Conservation (phyloP, 2,329 filamentous ascomycete genomes). For the Plectosphaerella sp. region DNA sequence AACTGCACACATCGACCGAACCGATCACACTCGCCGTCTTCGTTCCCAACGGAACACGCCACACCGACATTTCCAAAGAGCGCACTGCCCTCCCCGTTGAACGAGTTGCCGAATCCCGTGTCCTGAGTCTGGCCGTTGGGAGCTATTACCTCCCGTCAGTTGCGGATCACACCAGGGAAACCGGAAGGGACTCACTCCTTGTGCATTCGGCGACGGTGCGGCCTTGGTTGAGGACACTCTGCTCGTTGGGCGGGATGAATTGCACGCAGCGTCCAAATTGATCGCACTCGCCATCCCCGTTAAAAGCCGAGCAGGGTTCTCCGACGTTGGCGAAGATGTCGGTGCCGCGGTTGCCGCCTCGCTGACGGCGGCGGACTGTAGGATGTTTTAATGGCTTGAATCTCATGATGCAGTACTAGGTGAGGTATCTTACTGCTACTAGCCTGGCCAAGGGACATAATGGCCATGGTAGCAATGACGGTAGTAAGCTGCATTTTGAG, state of each 20-base stretch:
- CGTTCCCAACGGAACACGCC: slow-evolving; percentile 4
- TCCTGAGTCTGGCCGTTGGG: neutral
- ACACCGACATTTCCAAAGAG: slow-evolving; percentile 6
- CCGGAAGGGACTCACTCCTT: neutral
- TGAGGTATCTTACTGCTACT: slow-evolving; percentile 2
- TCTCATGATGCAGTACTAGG: neutral
- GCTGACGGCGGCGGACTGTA: neutral
- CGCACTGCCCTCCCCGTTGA: slow-evolving; percentile 6
- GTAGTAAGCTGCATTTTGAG: slow-evolving; percentile 4
- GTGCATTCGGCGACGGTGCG: neutral
- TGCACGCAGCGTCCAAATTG: slow-evolving; percentile 1
- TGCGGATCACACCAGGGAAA: no score
- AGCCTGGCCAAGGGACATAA: slow-evolving; percentile 2
- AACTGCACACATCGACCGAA: slow-evolving; percentile 6
- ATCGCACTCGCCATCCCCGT: neutral
- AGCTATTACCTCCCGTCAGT: neutral
- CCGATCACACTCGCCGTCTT: slow-evolving; percentile 7
- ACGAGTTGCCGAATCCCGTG: slow-evolving; percentile 1
- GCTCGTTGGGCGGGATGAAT: neutral
- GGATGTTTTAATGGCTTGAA: neutral
- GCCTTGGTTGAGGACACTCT: neutral
- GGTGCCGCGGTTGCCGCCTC: neutral
- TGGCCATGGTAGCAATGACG: slow-evolving; percentile 1
- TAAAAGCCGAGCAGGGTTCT: slow-evolving; percentile 4
- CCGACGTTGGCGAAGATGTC: slow-evolving; percentile 6